A percentile compares a stretch with the other conserved stretches of the same genome.
Conservation (phyloP, 331 rosid species). For the Pyracantha coccinea region DNA sequence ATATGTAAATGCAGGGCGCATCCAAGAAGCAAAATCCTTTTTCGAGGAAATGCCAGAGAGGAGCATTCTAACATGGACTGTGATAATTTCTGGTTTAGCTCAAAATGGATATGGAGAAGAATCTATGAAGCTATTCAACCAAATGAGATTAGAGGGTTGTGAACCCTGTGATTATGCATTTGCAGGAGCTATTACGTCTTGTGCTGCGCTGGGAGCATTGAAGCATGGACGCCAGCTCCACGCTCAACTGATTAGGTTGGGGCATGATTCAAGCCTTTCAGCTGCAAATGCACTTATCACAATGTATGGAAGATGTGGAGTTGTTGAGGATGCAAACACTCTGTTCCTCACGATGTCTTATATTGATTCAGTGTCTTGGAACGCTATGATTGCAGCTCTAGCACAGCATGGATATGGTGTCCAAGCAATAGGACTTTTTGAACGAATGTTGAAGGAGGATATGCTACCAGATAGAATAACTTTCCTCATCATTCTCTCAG, state of each 20-base stretch:
- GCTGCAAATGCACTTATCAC: conserved; percentile 13
- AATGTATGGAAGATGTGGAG: conserved; percentile 9
- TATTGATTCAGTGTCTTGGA: conserved; percentile 12
- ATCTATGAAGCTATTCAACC: conserved; percentile 42
- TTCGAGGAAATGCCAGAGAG: conserved; percentile 4
- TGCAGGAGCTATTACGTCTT: conserved; percentile 1
- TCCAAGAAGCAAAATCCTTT: not conserved
- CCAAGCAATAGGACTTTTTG: not conserved
- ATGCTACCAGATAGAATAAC: conserved; percentile 9
- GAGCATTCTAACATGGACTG: conserved; percentile 6
- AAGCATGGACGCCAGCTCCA: conserved; percentile 13
- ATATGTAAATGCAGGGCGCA: not conserved
- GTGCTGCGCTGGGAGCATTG: conserved; percentile 9
- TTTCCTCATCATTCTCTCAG: conserved; percentile 13
- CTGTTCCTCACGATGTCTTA: conserved; percentile 7
- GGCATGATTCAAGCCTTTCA: conserved; percentile 9
- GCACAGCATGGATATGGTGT: conserved; percentile 15
- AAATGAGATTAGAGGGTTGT: conserved; percentile 4
- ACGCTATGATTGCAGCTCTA: conserved; percentile 8
- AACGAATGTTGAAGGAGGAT: conserved; percentile 1
- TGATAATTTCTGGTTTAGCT: conserved; percentile 33
- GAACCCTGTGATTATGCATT: conserved; percentile 10
- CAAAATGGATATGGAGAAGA: conserved; percentile 54
- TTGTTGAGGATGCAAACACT: conserved; percentile 5
- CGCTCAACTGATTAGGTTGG: conserved; percentile 7